These are phyloP conservation scores for Cladorrhinum sp. DNA, from an alignment of 2,329 filamentous ascomycete species.

Conservation along the genomic window DNA sequence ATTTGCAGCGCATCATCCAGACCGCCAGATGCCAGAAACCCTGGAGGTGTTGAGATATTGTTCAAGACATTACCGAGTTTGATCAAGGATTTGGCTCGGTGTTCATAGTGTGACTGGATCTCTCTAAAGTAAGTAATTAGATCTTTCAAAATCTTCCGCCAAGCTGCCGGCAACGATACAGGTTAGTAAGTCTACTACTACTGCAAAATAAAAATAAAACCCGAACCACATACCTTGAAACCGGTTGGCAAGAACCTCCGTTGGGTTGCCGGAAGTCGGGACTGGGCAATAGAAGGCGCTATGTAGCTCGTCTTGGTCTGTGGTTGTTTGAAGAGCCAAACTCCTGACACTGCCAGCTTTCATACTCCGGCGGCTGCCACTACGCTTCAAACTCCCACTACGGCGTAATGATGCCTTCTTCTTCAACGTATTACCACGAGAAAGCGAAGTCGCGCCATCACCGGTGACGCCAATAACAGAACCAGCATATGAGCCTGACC, in stretches of 20 bases:
- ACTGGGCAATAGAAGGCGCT: conserved; percentile 89
- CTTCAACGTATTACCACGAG: conserved; percentile 71
- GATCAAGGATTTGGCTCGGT: conserved; percentile 73
- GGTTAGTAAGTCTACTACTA: conserved; percentile 16
- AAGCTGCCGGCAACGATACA: conserved; percentile 54
- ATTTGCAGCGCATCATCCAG: conserved; percentile 82
- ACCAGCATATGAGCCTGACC: conserved; percentile 59
- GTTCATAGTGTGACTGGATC: conserved; percentile 84
- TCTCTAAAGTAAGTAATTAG: conserved; percentile 92
- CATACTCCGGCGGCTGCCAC: conserved; percentile 75
- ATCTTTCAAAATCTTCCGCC: conserved; percentile 93
- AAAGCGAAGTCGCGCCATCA: conserved; percentile 37
- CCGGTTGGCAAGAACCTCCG: conserved; percentile 78
- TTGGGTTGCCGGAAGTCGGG: conserved; percentile 81
- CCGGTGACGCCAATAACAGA: conserved; percentile 46
- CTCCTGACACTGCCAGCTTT: conserved; percentile 85
- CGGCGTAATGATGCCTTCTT: conserved; percentile 81
- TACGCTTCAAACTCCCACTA: conserved; percentile 71
- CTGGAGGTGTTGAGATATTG: conserved; percentile 70
- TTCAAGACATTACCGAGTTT: conserved; percentile 83
- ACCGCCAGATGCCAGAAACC: conserved; percentile 78
- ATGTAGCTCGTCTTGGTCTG: conserved; percentile 67
- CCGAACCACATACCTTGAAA: conserved; percentile 71
- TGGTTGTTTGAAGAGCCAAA: conserved; percentile 66
- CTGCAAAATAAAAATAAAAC: no score